A percentile compares a stretch with the other conserved stretches of the same genome.
These are phyloP conservation scores for Rosa chinensis DNA, from an alignment of 306 rosid species.

Conservation along the genomic window DNA sequence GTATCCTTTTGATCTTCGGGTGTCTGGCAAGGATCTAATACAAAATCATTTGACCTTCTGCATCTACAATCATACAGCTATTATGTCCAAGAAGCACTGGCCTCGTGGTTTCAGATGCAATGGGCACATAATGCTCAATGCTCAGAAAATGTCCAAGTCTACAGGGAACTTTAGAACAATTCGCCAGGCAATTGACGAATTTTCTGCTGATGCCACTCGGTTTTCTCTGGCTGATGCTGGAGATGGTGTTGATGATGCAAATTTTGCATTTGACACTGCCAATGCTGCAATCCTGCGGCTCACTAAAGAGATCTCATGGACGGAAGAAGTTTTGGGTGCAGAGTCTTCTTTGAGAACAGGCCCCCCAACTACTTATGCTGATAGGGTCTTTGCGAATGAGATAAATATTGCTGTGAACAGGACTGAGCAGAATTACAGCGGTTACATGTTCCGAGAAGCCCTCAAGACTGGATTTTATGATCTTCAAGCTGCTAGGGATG, in stretches of 20 bases:
- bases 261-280: slow-evolving; percentile 88
- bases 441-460: slow-evolving; percentile 83
- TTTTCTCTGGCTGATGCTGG: slow-evolving; percentile 98
- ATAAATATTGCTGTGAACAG: slow-evolving; percentile 70
- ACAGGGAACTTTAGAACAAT: slow-evolving; percentile 93
- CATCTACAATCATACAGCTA: slow-evolving; percentile 89
- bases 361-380: slow-evolving; percentile 79
- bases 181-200: slow-evolving; percentile 84
- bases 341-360: slow-evolving; percentile 71
- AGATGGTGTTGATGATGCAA: slow-evolving; percentile 95
- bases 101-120: slow-evolving; percentile 91
- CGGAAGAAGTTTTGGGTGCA: slow-evolving; percentile 67
- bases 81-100: slow-evolving; percentile 72
- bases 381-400: slow-evolving; percentile 79
- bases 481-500: slow-evolving; percentile 90
- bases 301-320: slow-evolving; percentile 84
- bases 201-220: slow-evolving; percentile 90
- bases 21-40: slow-evolving; percentile 89
- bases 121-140: slow-evolving; percentile 88
- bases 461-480: slow-evolving; percentile 88
- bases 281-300: slow-evolving; percentile 86
- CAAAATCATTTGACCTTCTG: slow-evolving; percentile 88
- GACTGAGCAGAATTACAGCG: slow-evolving; percentile 72
- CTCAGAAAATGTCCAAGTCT: slow-evolving; percentile 93
- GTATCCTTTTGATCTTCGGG: slow-evolving; percentile 96